Conservation (phyloP, 2,329 filamentous ascomycete species). For the Lachnellula cervina region DNA sequence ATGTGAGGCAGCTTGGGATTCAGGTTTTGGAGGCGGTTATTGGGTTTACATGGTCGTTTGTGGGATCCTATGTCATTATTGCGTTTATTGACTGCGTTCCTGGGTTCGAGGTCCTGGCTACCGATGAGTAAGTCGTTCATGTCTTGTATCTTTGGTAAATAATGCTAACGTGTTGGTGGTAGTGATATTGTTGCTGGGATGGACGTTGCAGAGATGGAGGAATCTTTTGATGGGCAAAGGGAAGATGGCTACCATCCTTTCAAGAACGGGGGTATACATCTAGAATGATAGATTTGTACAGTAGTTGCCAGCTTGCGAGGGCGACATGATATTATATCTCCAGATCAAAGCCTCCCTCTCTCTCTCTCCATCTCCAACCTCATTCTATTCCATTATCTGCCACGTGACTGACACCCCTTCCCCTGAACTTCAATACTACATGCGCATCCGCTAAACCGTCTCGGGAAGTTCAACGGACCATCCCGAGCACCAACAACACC, state of each 20-base stretch:
- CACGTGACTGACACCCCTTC: too few relatives aligned
- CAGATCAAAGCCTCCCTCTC: too few relatives aligned
- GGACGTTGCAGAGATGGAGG: constrained; percentile 47
- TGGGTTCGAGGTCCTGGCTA: constrained; percentile 46
- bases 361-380: too few relatives aligned
- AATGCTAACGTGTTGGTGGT: not conserved
- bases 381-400: too few relatives aligned
- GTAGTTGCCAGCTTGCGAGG: too few relatives aligned
- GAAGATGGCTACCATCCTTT: constrained; percentile 16
- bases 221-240: constrained; percentile 32
- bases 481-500: too few relatives aligned
- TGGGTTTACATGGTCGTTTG: constrained; percentile 47
- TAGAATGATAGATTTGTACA: not conserved
- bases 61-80: constrained; percentile 43
- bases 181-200: constrained; percentile 44
- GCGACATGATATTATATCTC: too few relatives aligned
- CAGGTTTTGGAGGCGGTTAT: constrained; percentile 47
- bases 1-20: constrained; percentile 43
- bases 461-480: too few relatives aligned
- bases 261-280: constrained; percentile 3
- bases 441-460: too few relatives aligned
- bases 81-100: constrained; percentile 48
- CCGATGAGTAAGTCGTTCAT: constrained; percentile 44
- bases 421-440: too few relatives aligned
- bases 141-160: too few relatives aligned